Conservation (phyloP, 495 filamentous ascomycete species). For the Penicillium canescens region DNA sequence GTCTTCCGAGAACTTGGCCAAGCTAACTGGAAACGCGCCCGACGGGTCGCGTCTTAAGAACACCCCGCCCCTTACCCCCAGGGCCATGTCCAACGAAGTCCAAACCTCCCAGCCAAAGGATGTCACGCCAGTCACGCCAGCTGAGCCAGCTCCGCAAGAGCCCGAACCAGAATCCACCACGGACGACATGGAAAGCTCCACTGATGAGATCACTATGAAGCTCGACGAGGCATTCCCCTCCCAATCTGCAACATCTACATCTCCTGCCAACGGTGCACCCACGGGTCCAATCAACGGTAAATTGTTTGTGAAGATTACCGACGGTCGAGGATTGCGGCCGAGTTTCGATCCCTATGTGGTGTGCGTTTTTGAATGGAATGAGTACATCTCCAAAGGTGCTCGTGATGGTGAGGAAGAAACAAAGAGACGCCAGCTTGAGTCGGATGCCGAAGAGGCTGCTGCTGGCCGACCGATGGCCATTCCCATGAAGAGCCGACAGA, state of each 20-base stretch:
- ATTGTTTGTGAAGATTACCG: constrained; percentile 81
- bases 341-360: constrained; percentile 92
- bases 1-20: constrained; percentile 70
- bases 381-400: constrained; percentile 88
- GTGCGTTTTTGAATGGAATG: constrained; percentile 94
- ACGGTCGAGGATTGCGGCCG: constrained; percentile 77
- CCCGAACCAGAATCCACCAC: constrained; percentile 3
- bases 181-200: constrained; percentile 18
- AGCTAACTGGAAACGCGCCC: constrained; percentile 80
- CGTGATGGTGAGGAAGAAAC: constrained; percentile 56
- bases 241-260: constrained; percentile 23
- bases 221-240: constrained; percentile 47
- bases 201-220: constrained; percentile 43
- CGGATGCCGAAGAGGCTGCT: constrained; percentile 59
- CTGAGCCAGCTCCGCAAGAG: constrained; percentile 15
- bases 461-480: constrained; percentile 86
- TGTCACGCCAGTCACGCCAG: constrained; percentile 28
- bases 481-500: constrained; percentile 92
- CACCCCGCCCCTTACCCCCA: constrained; percentile 82
- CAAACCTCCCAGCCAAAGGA: constrained; percentile 36
- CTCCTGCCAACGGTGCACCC: constrained; percentile 50
- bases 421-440: constrained; percentile 50
- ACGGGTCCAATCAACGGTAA: constrained; percentile 85
- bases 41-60: constrained; percentile 71
- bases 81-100: constrained; percentile 73